phyloP scores from a whole-genome alignment of 345 rosid species.

The Hibiscus syriacus region DNA sequence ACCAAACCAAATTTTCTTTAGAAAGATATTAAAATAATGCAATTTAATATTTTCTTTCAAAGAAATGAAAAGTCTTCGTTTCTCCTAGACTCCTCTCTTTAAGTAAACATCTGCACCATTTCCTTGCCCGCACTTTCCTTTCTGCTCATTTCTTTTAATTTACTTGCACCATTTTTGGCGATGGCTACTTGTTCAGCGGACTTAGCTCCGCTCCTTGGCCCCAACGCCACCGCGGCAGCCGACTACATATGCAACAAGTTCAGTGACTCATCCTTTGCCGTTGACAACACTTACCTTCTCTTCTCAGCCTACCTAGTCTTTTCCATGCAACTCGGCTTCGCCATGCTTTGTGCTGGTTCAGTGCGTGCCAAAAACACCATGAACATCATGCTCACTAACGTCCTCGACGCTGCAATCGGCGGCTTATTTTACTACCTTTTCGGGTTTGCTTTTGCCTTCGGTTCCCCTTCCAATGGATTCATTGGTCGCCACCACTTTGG shows the following conservation, averaged over 20 bases:
- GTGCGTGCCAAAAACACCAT: slow-evolving; percentile 89
- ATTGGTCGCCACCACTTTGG: slow-evolving; percentile 70
- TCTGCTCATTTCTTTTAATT: too few species aligned
- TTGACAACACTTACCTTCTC: slow-evolving; percentile 79
- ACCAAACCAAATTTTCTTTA: too few species aligned
- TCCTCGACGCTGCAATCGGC: slow-evolving; percentile 84
- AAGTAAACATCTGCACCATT: too few species aligned
- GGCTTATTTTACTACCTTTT: slow-evolving; percentile 83
- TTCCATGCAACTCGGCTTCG: slow-evolving; percentile 90
- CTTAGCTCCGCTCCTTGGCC: slow-evolving; percentile 45
- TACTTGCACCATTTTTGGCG: not conserved
- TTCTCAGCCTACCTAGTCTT: slow-evolving; percentile 90
- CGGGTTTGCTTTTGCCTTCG: slow-evolving; percentile 90
- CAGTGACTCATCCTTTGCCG: slow-evolving; percentile 49
- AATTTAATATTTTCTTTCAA: too few species aligned
- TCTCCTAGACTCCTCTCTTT: too few species aligned
- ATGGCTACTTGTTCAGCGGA: slow-evolving; percentile 35
- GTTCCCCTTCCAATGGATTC: slow-evolving; percentile 67
- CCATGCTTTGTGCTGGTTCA: slow-evolving; percentile 96
- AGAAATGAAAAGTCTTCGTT: too few species aligned
- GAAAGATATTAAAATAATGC: too few species aligned
- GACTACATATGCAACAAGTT: slow-evolving; percentile 47
- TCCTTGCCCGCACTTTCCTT: too few species aligned
- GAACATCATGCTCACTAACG: slow-evolving; percentile 96
- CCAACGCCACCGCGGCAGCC: slow-evolving; percentile 61